Conservation (phyloP, 1,139 yeast genomes). For the Tardiomyces blankii region DNA sequence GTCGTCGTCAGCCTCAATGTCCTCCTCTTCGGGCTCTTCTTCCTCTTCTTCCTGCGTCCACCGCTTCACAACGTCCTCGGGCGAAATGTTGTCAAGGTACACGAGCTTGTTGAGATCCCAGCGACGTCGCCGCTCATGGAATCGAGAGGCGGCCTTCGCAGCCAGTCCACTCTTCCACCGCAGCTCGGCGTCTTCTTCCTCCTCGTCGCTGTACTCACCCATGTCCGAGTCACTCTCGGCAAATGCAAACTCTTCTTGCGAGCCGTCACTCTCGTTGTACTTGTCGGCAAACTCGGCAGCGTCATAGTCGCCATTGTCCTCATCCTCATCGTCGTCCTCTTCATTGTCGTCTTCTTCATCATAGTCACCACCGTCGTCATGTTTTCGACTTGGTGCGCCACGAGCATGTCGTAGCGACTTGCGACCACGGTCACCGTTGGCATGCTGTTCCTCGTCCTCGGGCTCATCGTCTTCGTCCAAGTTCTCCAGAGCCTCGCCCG, state of each 20-base stretch:
- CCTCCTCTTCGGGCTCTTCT: constrained; percentile 32
- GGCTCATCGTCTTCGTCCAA: constrained; percentile 33
- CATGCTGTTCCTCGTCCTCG: constrained; percentile 30
- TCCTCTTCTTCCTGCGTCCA: constrained; percentile 47
- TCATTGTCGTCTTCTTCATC: constrained; percentile 26
- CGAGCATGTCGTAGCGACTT: constrained; percentile 19
- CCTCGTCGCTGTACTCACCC: constrained; percentile 24
- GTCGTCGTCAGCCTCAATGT: constrained; percentile 38
- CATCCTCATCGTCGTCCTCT: constrained; percentile 31
- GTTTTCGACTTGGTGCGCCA: constrained; percentile 18
- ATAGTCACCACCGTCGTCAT: constrained; percentile 27
- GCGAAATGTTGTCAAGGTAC: constrained; percentile 65
- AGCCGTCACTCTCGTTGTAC: constrained; percentile 10
- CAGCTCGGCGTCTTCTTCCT: constrained; percentile 25
- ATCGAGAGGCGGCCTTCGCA: constrained; percentile 20
- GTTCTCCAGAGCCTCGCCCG: constrained; percentile 31
- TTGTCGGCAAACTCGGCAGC: constrained; percentile 29
- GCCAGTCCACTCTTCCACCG: constrained; percentile 29
- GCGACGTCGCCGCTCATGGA: constrained; percentile 31
- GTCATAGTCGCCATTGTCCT: constrained; percentile 28
- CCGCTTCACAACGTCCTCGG: constrained; percentile 61
- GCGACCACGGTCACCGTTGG: constrained; percentile 16
- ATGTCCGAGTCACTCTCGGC: constrained; percentile 37
- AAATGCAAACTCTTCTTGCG: constrained; percentile 19
- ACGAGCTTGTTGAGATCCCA: constrained; percentile 79